Base-by-base conservation (phyloP, 345 rosid species). In the Moricandia moricandioides region DNA sequence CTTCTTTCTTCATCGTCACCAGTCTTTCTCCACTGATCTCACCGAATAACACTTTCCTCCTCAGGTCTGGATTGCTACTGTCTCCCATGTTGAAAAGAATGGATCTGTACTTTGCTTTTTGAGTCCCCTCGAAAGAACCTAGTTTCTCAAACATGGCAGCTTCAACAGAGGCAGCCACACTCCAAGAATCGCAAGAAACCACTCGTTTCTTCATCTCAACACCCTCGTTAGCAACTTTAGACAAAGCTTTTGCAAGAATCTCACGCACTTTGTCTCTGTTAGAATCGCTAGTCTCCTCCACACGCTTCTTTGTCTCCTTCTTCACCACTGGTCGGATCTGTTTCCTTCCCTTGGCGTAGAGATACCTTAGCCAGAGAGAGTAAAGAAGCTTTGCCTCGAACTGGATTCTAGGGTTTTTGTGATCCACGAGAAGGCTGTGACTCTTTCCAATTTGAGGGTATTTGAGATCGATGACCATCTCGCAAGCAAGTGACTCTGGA, bases 181-280 rank as follows among this genome's bases (percentile, higher is more conserved):
- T 4, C 6, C 6, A 43, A 31, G 61, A 65, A 74, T 74, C 67
- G 33, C 72, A 47, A 58, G 61, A 16, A 47, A 0, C 4, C 2
- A 67, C 62, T 47, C 72, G 11, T 75, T 35, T 27, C 73, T 67
- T 75, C 72, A 75, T 67, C 9, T 43, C 65, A 29, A 12, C 39
- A 59, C 18, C 62, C 39, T 73, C 65, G 16, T 2, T 13, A 30
- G 71, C 65, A 2, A 67, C 78, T 59, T 74, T 67, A 33, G 72
- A 31, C 67, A 74, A 59, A 0, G 52, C 47, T 26, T 57, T 59
- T 5, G 45, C 18, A 0, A 74, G 72, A n/a, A 58, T 59, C 62
- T 67, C 72, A 67, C 78, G 78, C n/a, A 74, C 78, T 47, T 59
- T 74, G 52, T 66, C 71, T 57, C 78, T 24, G 1, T 66, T 74